phyloP scores from a whole-genome alignment of 257 asterid species.

The Fraxinus quadrangulata region DNA sequence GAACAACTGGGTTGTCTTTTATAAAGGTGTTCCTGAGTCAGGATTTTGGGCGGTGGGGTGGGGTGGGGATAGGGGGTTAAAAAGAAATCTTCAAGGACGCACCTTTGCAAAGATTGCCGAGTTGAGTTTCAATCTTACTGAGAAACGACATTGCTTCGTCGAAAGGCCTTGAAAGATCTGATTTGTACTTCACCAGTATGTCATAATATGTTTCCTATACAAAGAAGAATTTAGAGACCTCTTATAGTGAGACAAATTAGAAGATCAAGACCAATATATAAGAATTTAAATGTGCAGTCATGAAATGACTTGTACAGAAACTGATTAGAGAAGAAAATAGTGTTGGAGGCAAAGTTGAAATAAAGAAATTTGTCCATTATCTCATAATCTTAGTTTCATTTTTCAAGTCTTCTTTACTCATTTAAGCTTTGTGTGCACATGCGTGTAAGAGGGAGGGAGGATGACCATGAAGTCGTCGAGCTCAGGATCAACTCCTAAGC shows the following conservation, averaged over 20 bases:
- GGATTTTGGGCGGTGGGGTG: no score
- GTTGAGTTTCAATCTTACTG: slow-evolving; percentile 62
- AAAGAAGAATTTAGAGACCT: not conserved
- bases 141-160: slow-evolving; percentile 85
- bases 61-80: no score
- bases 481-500: slow-evolving; percentile 52
- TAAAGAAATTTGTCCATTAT: no score
- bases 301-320: no score
- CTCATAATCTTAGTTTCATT: no score
- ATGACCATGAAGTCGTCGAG: slow-evolving; percentile 74
- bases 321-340: no score
- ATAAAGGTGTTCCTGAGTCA: no score
- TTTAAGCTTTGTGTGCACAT: not conserved
- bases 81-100: not conserved
- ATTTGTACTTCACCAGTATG: slow-evolving; percentile 66
- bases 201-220: slow-evolving; percentile 70
- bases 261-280: not conserved
- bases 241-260: not conserved
- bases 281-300: no score
- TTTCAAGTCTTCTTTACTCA: not conserved
- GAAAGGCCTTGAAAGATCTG: slow-evolving; percentile 76
- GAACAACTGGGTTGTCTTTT: no score
- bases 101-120: slow-evolving; percentile 70
- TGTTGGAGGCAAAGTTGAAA: no score
- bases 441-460: slow-evolving; percentile 19